These are phyloP conservation scores for Didymella exigua DNA, from an alignment of 2,329 filamentous ascomycete species.

Conservation along the genomic window DNA sequence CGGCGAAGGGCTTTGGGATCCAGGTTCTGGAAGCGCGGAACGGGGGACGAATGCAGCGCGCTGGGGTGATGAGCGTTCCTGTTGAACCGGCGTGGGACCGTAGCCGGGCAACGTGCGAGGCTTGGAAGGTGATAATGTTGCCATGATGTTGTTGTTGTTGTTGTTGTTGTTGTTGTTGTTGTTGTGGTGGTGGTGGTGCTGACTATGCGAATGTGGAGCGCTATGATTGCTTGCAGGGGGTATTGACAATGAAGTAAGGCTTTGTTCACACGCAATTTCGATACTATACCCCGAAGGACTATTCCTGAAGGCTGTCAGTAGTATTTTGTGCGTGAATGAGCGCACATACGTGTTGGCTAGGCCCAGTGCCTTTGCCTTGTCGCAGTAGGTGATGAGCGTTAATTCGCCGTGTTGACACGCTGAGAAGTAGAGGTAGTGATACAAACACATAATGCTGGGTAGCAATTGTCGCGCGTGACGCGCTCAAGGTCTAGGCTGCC, in stretches of 20 bases:
- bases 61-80: neutral
- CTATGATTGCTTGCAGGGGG: slow-evolving; percentile 19
- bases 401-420: slow-evolving; percentile 42
- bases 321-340: neutral
- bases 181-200: slow-evolving; percentile 25
- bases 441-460: slow-evolving; percentile 42
- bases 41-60: slow-evolving; percentile 28
- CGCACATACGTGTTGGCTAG: slow-evolving; percentile 25
- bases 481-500: slow-evolving; percentile 10
- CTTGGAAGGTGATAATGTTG: slow-evolving; percentile 27
- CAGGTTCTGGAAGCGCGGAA: slow-evolving; percentile 22
- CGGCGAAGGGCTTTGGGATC: neutral
- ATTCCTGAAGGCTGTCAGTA: slow-evolving; percentile 22
- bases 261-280: slow-evolving; percentile 1
- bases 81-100: slow-evolving; percentile 1
- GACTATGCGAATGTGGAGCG: slow-evolving; percentile 24
- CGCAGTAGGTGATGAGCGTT: slow-evolving; percentile 40
- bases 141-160: too few relatives aligned
- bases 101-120: slow-evolving; percentile 12
- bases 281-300: slow-evolving; percentile 20
- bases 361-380: slow-evolving; percentile 30
- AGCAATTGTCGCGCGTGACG: slow-evolving; percentile 14
- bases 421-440: slow-evolving; percentile 43
- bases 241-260: slow-evolving; percentile 4
- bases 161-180: too few relatives aligned